phyloP scores from a whole-genome alignment of 139 green algal genomes.

The Chlorella sp. region DNA sequence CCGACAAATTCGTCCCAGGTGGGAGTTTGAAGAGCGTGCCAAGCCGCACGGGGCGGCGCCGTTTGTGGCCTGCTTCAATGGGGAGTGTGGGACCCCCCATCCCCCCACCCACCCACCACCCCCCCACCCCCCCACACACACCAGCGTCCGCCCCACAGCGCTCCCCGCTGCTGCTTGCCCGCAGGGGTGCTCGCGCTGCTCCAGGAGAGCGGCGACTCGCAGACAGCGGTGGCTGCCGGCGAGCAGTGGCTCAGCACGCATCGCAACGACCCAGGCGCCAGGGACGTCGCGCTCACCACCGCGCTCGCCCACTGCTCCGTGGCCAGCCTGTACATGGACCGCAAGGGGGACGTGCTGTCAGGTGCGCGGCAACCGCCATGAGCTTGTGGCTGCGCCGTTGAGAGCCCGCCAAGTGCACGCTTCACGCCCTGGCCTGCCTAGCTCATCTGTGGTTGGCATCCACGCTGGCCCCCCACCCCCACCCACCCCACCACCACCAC shows the following conservation, averaged over 20 bases:
- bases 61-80: no score
- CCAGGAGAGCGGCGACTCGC: conserved; percentile 31
- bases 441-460: no score
- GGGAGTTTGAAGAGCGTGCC: no score
- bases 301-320: conserved; percentile 31
- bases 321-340: conserved; percentile 18
- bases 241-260: conserved; percentile 36
- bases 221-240: conserved; percentile 26
- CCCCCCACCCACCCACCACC: no score
- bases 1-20: conserved; percentile 36
- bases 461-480: no score
- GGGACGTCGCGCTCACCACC: conserved; percentile 37
- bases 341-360: conserved; percentile 18
- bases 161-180: not conserved
- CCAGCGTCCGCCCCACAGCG: not conserved
- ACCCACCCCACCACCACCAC: no score
- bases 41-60: no score
- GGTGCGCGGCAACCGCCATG: no score
- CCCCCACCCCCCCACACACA: not conserved
- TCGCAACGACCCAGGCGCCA: conserved; percentile 12
- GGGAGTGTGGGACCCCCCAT: no score
- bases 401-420: no score
- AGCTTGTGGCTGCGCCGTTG: no score
- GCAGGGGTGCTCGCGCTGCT: conserved; percentile 46
- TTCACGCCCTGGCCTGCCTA: no score